Evolutionary conservation across 257 asterid genomes (phyloP), one percentile per base, ranked within the genome.

Genomic region (Solanum virginianum): DNA sequence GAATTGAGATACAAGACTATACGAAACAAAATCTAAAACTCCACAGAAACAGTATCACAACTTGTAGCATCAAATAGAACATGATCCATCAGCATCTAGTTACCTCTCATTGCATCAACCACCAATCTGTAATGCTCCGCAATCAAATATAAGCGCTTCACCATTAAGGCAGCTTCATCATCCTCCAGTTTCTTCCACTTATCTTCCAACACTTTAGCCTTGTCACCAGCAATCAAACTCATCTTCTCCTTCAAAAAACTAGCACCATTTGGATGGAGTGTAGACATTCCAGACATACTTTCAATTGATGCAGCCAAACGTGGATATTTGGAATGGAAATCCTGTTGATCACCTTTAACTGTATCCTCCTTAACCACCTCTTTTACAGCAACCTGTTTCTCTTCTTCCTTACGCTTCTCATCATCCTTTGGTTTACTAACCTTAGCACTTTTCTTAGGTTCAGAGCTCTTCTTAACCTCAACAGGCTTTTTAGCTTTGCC

Each of bases 181-280:
- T 55, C 16, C 17, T 66, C 8, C 88, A 95, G 80, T 26, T 88
- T 80, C 89, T 88, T 93, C 97, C 98, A 95, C 87, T 90, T 88
- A 10, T 90, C 90, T 24, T 95, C 92, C 84, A 90, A 85, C 29
- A 90, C 92, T 88, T 85, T 86, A 5, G 94, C 94, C 88, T 90
- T 90, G 8, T 32, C 88, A 29, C 71, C 65, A 75, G 87, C 94
- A 65, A 92, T 82, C 88, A 82, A 80, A 69, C 80, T 74, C 88
- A 93, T 45, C 18, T 82, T 90, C 24, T 88, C 89, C 88, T 74
- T 88, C 85, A 90, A 15, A 70, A 81, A 18, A 24, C 36, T 81
- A 71, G 89, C 4, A 45, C 86, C 71, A 3, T 66, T 71, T 1
- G 88, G 89, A 63, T 36, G 49, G 16, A 41, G 39, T 43, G 9